Base-by-base conservation (phyloP, 768 basidiomycete species). In the Suillus americanus region DNA sequence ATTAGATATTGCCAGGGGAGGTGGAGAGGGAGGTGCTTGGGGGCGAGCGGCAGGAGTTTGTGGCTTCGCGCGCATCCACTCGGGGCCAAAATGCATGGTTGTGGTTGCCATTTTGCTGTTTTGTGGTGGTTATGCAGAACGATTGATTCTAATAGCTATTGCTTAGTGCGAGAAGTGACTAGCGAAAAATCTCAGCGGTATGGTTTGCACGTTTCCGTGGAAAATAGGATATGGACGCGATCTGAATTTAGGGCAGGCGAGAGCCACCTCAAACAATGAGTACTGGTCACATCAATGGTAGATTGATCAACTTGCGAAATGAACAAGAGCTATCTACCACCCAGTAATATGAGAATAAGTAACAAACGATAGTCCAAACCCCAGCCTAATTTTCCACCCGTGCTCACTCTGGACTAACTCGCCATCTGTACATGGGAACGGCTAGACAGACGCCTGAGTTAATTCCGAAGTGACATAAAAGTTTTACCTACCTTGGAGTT, bases 31-130 rank as follows among this genome's bases (percentile, higher is more conserved):
- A 59, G 85, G 83, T 60, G 75, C 81, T 67, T 82, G 87, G 50
- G 81, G 77, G 72, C 83, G 86, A 66, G 82, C 73, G 16, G 50
- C 25, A 53, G 83, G 75, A 54, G 82, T 76, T 64, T 86, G 85
- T 66, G 85, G 86, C 79, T 93, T 93, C 69, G 88, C 85, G 71
- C 92, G 87, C 92, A 94, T 94, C 92, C 92, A 94, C 79, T 94
- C 92, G 55, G 92, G 92, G 72, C 91, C 92, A 82, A 94, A 94
- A 76, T 94, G 92, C 87, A 94, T 90, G 13, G 91, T 89, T 33
- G 84, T 82, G 67, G 90, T 74, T 54, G 83, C 74, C 83, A 83
- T 83, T 80, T 72, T 60, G 37, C 13, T 54, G 41, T 63, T 67
- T 61, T 65, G 64, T 57, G 51, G 37, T 60, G 9, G 45, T 63